Evolutionary conservation across 1,139 yeast genomes (phyloP), one percentile per base, ranked within the genome.

Genomic region (Protomyces gravidus): DNA sequence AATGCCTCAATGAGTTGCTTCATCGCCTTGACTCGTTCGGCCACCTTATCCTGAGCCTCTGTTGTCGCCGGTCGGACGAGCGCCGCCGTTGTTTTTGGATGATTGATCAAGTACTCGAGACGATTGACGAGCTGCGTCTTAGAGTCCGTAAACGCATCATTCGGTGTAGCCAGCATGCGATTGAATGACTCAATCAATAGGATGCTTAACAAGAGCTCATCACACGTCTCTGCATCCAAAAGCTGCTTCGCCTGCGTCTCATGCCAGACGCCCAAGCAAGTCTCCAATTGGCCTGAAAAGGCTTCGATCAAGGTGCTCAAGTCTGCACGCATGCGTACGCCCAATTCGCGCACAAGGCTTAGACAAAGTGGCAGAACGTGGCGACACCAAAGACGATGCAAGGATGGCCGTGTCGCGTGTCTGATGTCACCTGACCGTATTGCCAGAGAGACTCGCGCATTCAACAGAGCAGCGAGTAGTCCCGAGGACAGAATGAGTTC

Each of bases 61-160:
- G 45, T 39, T 9, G 32, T 42, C 7, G 28, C 19, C 15, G 28
- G 45, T n/a, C 19, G 45, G 9, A 15, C 48, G 17, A 46, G 15
- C 5, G 50, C 40, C 7, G 47, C 39, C 5, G 51, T 46, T 19
- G 58, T 46, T 28, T 42, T 45, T 11, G 58, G 58, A 36, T 53
- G 58, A 5, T 46, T 47, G 23, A 46, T 40, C 26, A 53, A 25
- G 27, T 53, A 53, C 15, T 53, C 58, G n/a, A 53, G 11, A 11
- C 51, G 40, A 13, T 13, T 46, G 6, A 30, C 27, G 19, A 53
- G 17, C 33, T 19, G 13, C 36, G 27, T 45, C 27, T 45, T 32
- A 11, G 58, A 33, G 28, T 23, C 21, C 11, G 19, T 9, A 25
- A 28, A 46, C n/a, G 36, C 48, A 30, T 11, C 26, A 32, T 46